These are phyloP conservation scores for Wickerhamiella alocasiicola DNA, from an alignment of 805 yeast genomes.

Conservation along the genomic window DNA sequence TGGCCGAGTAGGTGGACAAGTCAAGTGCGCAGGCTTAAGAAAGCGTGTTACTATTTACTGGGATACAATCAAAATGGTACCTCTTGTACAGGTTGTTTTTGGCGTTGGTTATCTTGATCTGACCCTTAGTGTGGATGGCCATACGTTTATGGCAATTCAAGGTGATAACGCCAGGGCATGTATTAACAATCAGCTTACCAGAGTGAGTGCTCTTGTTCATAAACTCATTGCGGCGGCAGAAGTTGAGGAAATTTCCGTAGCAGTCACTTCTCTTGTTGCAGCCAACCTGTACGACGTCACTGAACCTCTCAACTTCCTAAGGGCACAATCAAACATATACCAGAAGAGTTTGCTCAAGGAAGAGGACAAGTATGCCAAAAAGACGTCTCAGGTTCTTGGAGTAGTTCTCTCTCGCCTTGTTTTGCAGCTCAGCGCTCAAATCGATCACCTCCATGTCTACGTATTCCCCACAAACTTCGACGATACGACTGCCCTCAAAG, in stretches of 20 bases:
- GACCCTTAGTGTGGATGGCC: conserved; percentile 71
- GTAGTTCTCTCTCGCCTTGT: conserved; percentile 30
- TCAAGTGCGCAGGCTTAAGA: conserved; percentile 39
- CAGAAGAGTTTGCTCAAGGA: neutral
- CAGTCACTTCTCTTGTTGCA: conserved; percentile 73
- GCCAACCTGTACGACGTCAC: conserved; percentile 70
- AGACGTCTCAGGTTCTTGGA: neutral
- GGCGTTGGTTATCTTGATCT: conserved; percentile 44
- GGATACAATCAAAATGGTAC: conserved; percentile 45
- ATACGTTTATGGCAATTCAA: conserved; percentile 59
- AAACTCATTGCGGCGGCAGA: neutral
- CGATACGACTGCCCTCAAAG: conserved; percentile 63
- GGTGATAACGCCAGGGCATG: conserved; percentile 38
- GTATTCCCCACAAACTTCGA: conserved; percentile 73
- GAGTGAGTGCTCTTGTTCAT: conserved; percentile 22
- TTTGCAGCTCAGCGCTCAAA: conserved; percentile 51
- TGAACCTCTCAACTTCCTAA: conserved; percentile 27
- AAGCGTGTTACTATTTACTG: conserved; percentile 61
- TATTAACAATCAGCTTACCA: conserved; percentile 55
- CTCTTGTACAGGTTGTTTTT: conserved; percentile 51
- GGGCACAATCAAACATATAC: conserved; percentile 13
- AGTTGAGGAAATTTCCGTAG: conserved; percentile 35
- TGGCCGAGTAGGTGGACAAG: conserved; percentile 71
- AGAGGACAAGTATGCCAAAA: neutral
- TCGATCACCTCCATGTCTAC: conserved; percentile 44